phyloP scores from a whole-genome alignment of 805 yeast genomes.

The Candida nonsorbophila region DNA sequence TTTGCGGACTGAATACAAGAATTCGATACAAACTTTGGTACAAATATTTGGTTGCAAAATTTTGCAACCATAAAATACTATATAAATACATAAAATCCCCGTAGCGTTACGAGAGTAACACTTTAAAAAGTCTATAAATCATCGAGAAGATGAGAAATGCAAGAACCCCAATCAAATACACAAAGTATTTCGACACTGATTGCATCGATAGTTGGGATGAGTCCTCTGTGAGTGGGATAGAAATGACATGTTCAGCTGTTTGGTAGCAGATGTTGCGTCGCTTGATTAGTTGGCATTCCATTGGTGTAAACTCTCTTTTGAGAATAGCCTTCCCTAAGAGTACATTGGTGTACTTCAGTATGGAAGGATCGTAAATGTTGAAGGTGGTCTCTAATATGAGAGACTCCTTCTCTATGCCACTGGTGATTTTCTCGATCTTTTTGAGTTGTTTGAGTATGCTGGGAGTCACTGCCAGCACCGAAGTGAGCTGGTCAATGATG shows the following conservation, averaged over 20 bases:
- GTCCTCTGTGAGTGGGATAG: constrained; percentile 33
- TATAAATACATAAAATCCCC: no score
- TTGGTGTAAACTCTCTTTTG: constrained; percentile 21
- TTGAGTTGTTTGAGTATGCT: constrained; percentile 21
- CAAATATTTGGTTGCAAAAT: no score
- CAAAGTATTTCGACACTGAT: constrained; percentile 17
- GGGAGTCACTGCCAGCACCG: constrained; percentile 16
- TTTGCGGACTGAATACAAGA: no score
- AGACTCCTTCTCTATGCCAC: constrained; percentile 31
- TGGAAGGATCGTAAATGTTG: constrained; percentile 25
- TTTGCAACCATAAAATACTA: no score
- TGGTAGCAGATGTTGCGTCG: constrained; percentile 34
- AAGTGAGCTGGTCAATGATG: constrained; percentile 21
- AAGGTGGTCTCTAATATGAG: constrained; percentile 22
- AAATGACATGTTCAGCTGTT: constrained; percentile 38
- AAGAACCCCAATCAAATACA: constrained; percentile 17
- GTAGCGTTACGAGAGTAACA: constrained; percentile 7
- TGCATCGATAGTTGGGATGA: constrained; percentile 14
- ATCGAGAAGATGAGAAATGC: constrained; percentile 19
- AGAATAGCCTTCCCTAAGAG: constrained; percentile 37
- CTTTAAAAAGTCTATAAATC: constrained; percentile 21
- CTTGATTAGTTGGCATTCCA: constrained; percentile 27
- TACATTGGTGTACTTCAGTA: constrained; percentile 31
- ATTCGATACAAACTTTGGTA: no score
- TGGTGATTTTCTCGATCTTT: constrained; percentile 33